These are phyloP conservation scores for Linum lewisii DNA, from an alignment of 345 rosid genomes.

Conservation along the genomic window DNA sequence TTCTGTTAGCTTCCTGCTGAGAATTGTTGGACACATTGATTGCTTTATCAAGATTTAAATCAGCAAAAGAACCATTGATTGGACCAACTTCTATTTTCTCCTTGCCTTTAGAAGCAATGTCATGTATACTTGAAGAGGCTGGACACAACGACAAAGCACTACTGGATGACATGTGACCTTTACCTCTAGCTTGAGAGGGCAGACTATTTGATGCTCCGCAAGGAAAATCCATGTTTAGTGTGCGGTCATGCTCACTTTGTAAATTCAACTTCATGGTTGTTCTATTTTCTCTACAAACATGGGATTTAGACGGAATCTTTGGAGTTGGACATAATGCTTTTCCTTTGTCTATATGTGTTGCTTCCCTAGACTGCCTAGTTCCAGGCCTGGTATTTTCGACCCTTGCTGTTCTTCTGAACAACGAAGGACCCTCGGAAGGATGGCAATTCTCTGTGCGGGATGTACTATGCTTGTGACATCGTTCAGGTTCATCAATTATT, in stretches of 20 bases:
- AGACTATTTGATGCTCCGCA: slow-evolving; percentile 20
- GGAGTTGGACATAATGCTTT: slow-evolving; percentile 22
- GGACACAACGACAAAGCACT: slow-evolving; percentile 19
- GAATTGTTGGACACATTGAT: slow-evolving; percentile 28
- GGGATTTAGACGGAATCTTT: slow-evolving; percentile 18
- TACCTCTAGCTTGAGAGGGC: slow-evolving; percentile 18
- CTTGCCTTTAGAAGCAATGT: slow-evolving; percentile 51
- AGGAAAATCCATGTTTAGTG: slow-evolving; percentile 22
- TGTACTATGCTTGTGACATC: slow-evolving; percentile 12
- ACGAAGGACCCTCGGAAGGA: slow-evolving; percentile 21
- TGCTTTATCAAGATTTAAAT: slow-evolving; percentile 25
- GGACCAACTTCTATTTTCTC: slow-evolving; percentile 36
- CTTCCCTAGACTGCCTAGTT: slow-evolving; percentile 16
- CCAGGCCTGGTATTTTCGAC: slow-evolving; percentile 26
- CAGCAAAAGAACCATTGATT: slow-evolving; percentile 25
- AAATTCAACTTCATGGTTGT: slow-evolving; percentile 20
- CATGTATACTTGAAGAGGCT: slow-evolving; percentile 20
- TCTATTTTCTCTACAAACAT: slow-evolving; percentile 17
- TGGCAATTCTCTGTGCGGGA: slow-evolving; percentile 16
- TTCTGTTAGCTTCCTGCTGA: slow-evolving; percentile 19
- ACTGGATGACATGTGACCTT: slow-evolving; percentile 15
- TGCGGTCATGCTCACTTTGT: slow-evolving; percentile 14
- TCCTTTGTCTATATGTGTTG: slow-evolving; percentile 30
- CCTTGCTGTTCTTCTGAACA: slow-evolving; percentile 35
- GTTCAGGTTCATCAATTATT: slow-evolving; percentile 21